Evolutionary conservation across 192 early-diverging fungal genomes (phyloP).

Genomic region (Backusella sp.): DNA sequence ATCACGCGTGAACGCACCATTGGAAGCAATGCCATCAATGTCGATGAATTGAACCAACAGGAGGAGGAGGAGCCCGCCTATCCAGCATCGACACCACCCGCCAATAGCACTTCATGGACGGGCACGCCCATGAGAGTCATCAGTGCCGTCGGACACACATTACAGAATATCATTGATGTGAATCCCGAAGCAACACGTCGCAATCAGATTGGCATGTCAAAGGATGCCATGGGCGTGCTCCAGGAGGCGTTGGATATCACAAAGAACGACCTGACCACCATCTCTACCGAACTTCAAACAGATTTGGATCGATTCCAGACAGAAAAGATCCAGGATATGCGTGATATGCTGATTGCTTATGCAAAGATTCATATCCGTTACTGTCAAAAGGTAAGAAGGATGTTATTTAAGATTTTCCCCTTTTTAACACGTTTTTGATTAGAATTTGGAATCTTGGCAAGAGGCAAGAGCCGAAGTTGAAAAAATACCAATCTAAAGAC

Average conservation of each 20-base stretch:
- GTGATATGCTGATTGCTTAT: constrained; percentile 75
- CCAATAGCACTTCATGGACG: constrained; percentile 30
- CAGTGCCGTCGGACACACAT: constrained; percentile 61
- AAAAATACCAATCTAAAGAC: constrained; percentile 35
- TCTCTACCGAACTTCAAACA: constrained; percentile 79
- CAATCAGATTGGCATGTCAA: constrained; percentile 84
- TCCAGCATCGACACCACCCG: constrained; percentile 23
- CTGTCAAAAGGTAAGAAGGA: constrained; percentile 61
- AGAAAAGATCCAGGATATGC: constrained; percentile 86
- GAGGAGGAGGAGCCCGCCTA: constrained; percentile 14
- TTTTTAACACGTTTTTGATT: background rate
- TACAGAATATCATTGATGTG: constrained; percentile 95
- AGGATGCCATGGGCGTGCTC: constrained; percentile 69
- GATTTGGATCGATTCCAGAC: constrained; percentile 95
- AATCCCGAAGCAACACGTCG: constrained; percentile 89
- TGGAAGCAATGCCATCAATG: constrained; percentile 16
- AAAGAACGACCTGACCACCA: constrained; percentile 67
- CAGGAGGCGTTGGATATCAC: constrained; percentile 66
- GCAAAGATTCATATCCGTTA: constrained; percentile 70
- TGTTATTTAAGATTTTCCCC: too few species aligned
- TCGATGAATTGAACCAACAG: constrained; percentile 22
- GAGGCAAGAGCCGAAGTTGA: constrained; percentile 50
- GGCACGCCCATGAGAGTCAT: constrained; percentile 49
- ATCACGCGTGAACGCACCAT: constrained; percentile 46
- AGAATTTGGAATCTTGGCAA: constrained; percentile 58